Evolutionary conservation across 169 alveolate species (phyloP), one percentile per base, ranked within the genome.

Genomic region (Cryptosporidium viatorum): DNA sequence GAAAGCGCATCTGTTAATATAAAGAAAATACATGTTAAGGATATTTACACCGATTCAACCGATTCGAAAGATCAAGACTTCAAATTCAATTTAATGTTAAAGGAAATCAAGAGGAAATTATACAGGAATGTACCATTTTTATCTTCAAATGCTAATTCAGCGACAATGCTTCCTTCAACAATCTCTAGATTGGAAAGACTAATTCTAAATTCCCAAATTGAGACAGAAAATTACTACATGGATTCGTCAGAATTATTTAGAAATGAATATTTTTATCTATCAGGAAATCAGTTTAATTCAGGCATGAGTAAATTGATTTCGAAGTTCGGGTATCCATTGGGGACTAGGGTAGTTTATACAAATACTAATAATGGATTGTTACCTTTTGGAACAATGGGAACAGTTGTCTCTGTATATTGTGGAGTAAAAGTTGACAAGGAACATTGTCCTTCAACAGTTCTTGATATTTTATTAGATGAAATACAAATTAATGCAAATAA

Each of bases 321-420:
- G 10, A 45, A 31, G 3, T 33, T 31, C 26, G 85, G 85, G n/a
- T 52, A 41, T 14, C 67, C 85, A 26, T 51, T 71, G 51, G 85
- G 85, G 26, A 23, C 69, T 29, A 71, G 85, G 31, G 51, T 71
- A 6, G 35, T 71, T 48, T 71, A 71, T 51, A 71, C 23, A 10
- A 45, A 52, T 2, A 26, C 59, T 0, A 71, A 43, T 50, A 16
- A 43, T 26, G 85, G 85, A 35, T 16, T 50, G 21, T 4, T 71
- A 6, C 85, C 85, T n/a, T 71, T 71, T 71, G 85, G 85, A 48
- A 50, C 85, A 50, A 18, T 31, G 1, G 85, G 85, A 29, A 71
- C 70, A 8, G 69, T 71, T 71, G 50, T 71, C 10, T 45, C 85
- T 26, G 69, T 52, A 16, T 51, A n/a, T 51, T 43, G 16, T 33